Base-by-base conservation (phyloP, 1,139 yeast genomes). In the Hemisphaericaspora lyxosophila region DNA sequence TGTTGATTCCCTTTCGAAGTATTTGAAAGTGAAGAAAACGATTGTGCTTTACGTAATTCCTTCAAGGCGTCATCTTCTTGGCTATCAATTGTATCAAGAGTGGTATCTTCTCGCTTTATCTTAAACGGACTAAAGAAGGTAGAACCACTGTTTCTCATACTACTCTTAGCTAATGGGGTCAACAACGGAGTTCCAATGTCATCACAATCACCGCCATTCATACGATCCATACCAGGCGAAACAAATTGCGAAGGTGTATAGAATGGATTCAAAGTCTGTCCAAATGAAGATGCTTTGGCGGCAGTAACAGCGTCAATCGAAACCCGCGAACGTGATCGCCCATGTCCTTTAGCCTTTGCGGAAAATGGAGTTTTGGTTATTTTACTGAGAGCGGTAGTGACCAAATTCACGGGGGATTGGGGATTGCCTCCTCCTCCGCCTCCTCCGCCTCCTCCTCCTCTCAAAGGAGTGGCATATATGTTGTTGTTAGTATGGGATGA, bases 41-140 rank as follows among this genome's bases (percentile, higher is more conserved):
- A 62, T 45, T 66, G 67, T 4, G 73, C 73, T 47, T 68, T 61
- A 33, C 60, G 60, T 39, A 71, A 50, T 45, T 68, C 73, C 41
- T 65, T 65, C 41, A 69, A 60, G 3, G 76, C 75, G 48, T 70
- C 75, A 47, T 69, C 71, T 36, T 69, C 73, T 44, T 67, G 72
- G 39, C 64, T 69, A 42, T 68, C 74, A 36, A 65, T 59, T 5
- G 69, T 55, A 27, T 64, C 71, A 24, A 65, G 47, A 6, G 62
- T 56, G 12, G 23, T 5, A 33, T 54, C 57, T 31, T 53, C 55
- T 28, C 57, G 37, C 38, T 48, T 22, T 49, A 19, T 53, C 45
- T 1, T 41, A 19, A 42, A 32, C 2, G 49, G 49, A 38, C 49
- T 46, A 34, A 46, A 46, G 33, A 39, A 46, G 3, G 47, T 39